Conservation (phyloP, 345 rosid species). For the Eucalyptus polybractea region DNA sequence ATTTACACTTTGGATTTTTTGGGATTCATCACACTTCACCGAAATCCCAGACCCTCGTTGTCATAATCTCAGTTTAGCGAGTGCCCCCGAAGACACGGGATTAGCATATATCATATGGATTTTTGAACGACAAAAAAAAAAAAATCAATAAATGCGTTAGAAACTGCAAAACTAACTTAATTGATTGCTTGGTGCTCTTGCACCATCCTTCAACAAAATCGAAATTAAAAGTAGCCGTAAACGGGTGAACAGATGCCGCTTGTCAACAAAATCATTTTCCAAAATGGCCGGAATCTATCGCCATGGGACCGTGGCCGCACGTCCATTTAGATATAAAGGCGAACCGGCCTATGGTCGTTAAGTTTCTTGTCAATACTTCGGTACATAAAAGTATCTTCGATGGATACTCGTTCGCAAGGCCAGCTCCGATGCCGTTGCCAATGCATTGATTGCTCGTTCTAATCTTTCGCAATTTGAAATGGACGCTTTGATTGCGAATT, state of each 20-base stretch:
- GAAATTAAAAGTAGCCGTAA: neutral
- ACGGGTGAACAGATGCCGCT: neutral
- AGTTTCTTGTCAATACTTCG: neutral
- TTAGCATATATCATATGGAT: neutral
- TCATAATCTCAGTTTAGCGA: neutral
- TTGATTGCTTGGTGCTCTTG: neutral
- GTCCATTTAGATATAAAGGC: neutral
- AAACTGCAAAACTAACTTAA: neutral
- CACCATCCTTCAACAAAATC: neutral
- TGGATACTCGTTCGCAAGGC: neutral
- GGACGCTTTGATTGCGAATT: neutral
- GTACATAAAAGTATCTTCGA: neutral
- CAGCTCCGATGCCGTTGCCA: neutral
- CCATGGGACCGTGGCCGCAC: too few species aligned
- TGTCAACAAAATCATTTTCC: neutral
- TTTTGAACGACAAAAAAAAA: neutral
- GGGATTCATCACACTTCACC: neutral
- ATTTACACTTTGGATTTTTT: neutral
- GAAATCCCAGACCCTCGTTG: neutral
- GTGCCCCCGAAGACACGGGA: neutral
- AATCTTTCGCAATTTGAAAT: neutral
- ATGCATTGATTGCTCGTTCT: neutral
- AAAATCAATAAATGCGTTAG: neutral
- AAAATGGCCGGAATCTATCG: neutral
- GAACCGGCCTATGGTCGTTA: neutral